Conservation (phyloP, 345 rosid species). For the Linum lewisii region DNA sequence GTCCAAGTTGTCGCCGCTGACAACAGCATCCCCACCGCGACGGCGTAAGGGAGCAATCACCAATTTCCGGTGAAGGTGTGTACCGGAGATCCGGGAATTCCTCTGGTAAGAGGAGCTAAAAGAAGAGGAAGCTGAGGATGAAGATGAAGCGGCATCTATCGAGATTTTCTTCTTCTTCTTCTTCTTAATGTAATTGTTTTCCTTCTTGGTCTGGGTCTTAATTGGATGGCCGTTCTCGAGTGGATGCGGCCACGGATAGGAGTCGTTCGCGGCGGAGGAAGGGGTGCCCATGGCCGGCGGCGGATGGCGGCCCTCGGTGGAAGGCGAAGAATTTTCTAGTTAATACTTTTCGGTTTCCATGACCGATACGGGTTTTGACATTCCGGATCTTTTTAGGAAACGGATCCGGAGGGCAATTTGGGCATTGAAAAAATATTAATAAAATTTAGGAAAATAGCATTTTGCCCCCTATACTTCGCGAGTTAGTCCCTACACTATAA, state of each 20-base stretch:
- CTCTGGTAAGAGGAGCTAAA: conserved; percentile 16
- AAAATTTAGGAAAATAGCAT: too few relatives aligned
- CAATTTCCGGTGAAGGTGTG: conserved; percentile 28
- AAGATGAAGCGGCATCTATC: conserved; percentile 25
- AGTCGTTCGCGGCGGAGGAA: conserved; percentile 16
- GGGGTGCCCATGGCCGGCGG: conserved; percentile 26
- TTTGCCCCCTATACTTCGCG: too few relatives aligned
- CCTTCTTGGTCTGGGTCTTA: background rate
- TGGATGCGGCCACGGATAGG: conserved; percentile 6
- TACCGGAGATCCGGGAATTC: conserved; percentile 21
- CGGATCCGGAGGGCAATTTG: too few relatives aligned
- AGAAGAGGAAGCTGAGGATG: conserved; percentile 16
- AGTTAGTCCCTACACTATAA: too few relatives aligned
- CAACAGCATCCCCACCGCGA: conserved; percentile 23
- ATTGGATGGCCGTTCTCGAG: background rate
- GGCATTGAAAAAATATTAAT: too few relatives aligned
- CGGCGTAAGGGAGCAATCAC: conserved; percentile 23
- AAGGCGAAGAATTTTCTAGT: too few relatives aligned
- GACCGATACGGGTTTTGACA: too few relatives aligned
- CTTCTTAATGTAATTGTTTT: conserved; percentile 1
- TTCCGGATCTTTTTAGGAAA: too few relatives aligned
- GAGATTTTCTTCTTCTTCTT: conserved; percentile 25
- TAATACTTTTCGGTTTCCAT: too few relatives aligned
- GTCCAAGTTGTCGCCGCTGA: conserved; percentile 32
- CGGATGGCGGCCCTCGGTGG: background rate